Evolutionary conservation across 176 grass and related monocot species (phyloP).

Genomic region (sorghum (Sorghum bicolor)): DNA sequence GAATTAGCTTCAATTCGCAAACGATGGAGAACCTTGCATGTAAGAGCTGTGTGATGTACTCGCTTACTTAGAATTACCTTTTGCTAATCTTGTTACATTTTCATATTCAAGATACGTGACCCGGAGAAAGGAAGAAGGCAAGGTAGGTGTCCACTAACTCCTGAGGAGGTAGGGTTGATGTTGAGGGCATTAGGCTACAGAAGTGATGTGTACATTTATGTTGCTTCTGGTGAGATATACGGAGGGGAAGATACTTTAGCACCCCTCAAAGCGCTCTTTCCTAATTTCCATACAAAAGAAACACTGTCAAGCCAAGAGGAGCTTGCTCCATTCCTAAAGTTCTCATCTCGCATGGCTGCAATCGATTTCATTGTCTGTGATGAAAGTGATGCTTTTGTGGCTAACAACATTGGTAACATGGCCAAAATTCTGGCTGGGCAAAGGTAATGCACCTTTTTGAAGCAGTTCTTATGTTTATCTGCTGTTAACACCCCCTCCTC

Average conservation of each 20-base stretch:
- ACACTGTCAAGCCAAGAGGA: slow-evolving; percentile 63
- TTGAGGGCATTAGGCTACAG: slow-evolving; percentile 70
- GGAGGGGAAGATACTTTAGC: slow-evolving; percentile 71
- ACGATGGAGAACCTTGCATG: slow-evolving; percentile 85
- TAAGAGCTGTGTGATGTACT: slow-evolving; percentile 30
- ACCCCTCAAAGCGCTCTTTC: slow-evolving; percentile 70
- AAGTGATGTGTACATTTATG: slow-evolving; percentile 70
- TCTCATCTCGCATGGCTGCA: slow-evolving; percentile 87
- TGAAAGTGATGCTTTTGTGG: slow-evolving; percentile 89
- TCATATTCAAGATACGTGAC: slow-evolving; percentile 29
- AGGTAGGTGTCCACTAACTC: slow-evolving; percentile 83
- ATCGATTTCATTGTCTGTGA: slow-evolving; percentile 93
- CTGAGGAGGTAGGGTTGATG: slow-evolving; percentile 85
- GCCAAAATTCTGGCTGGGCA: slow-evolving; percentile 74
- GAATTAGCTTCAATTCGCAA: slow-evolving; percentile 74
- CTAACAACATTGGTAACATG: slow-evolving; percentile 91
- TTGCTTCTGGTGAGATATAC: slow-evolving; percentile 93
- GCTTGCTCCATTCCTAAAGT: slow-evolving; percentile 54
- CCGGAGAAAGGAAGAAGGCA: slow-evolving; percentile 60
- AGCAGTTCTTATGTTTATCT: not conserved
- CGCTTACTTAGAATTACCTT: not conserved
- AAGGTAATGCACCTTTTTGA: slow-evolving; percentile 45
- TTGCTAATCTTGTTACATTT: slow-evolving; percentile 5
- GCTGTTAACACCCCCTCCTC: no score
- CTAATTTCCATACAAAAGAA: slow-evolving; percentile 92